These are phyloP conservation scores for Zelopaecilomyces penicillatus DNA, from an alignment of 2,329 filamentous ascomycete genomes.

Conservation along the genomic window DNA sequence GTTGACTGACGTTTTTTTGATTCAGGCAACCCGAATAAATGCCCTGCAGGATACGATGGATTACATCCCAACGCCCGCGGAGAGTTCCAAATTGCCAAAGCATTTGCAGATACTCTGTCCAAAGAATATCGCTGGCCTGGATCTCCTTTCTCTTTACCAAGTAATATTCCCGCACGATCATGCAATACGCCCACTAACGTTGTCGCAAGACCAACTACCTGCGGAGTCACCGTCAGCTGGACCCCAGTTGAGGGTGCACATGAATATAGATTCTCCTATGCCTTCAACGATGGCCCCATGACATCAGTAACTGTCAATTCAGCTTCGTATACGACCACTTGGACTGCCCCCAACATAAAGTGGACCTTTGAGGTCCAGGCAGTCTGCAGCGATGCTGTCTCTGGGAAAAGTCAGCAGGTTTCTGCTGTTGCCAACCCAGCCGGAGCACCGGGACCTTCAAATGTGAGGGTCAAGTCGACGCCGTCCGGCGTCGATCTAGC, in stretches of 20 bases:
- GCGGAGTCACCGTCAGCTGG: neutral
- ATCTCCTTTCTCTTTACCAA: neutral
- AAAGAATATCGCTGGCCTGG: neutral
- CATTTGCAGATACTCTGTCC: conserved; percentile 22
- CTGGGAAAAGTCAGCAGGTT: neutral
- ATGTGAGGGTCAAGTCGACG: too few species aligned
- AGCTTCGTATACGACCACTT: neutral
- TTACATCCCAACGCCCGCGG: conserved; percentile 33
- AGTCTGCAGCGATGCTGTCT: neutral
- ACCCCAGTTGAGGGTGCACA: neutral
- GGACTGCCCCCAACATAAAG: neutral
- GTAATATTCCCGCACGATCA: neutral
- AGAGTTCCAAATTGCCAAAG: conserved; percentile 33
- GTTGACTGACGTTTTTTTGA: neutral
- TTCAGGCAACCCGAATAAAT: conserved; percentile 7
- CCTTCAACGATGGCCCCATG: neutral
- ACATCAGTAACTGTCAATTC: neutral
- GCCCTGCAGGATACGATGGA: conserved; percentile 29
- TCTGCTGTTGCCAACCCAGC: neutral
- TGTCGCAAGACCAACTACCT: neutral
- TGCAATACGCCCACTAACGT: neutral
- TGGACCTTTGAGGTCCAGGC: neutral
- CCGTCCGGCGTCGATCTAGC: too few species aligned
- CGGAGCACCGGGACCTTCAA: too few species aligned
- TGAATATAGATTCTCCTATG: neutral